Percentiles rank a stretch among this genome's conserved stretches.
Conservation (phyloP, 305 asterid species). For the Fraxinus platypoda region DNA sequence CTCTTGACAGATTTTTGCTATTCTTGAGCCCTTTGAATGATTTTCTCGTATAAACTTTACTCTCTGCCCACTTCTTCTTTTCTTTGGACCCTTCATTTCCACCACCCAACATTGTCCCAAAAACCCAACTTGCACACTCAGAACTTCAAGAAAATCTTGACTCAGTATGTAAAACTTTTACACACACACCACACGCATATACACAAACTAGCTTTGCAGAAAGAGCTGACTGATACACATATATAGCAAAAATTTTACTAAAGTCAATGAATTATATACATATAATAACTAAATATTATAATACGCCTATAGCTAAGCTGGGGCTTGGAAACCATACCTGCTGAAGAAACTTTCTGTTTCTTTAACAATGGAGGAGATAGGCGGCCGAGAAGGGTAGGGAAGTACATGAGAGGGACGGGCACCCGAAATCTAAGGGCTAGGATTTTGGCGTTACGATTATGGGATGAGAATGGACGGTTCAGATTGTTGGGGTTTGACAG, state of each 20-base stretch:
- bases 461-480: constrained; percentile 19
- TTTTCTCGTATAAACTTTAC: constrained; percentile 60
- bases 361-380: constrained; percentile 21
- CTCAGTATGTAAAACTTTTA: neutral
- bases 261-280: constrained; percentile 18
- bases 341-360: constrained; percentile 20
- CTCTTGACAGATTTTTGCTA: constrained; percentile 32
- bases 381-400: constrained; percentile 1
- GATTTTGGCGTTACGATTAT: constrained; percentile 16
- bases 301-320: constrained; percentile 14
- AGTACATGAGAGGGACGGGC: constrained; percentile 30
- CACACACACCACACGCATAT: constrained; percentile 9
- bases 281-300: neutral
- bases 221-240: constrained; percentile 8
- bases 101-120: constrained; percentile 37
- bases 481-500: constrained; percentile 17
- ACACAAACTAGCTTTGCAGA: constrained; percentile 14
- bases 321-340: constrained; percentile 46
- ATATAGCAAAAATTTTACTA: neutral
- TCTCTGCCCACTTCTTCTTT: constrained; percentile 39
- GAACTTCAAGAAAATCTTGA: constrained; percentile 11
- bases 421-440: constrained; percentile 23
- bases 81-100: constrained; percentile 48
- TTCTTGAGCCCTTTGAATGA: constrained; percentile 43
- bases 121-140: constrained; percentile 22